A percentile compares a stretch with the other conserved stretches of the same genome.
Conservation (phyloP, 805 yeast genomes). For the Suhomyces emberorum region DNA sequence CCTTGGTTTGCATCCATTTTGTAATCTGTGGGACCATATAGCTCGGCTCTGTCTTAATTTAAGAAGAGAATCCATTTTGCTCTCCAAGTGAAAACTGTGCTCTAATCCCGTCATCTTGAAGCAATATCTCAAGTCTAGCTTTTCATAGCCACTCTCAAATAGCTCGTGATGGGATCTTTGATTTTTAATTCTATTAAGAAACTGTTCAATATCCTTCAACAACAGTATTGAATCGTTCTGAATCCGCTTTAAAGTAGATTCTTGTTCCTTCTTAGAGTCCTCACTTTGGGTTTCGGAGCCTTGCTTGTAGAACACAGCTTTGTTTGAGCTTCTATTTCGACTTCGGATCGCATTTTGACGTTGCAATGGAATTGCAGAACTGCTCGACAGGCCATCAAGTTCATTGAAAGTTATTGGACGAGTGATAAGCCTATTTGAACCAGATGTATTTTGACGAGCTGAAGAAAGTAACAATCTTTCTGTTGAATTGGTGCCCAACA, state of each 20-base stretch:
- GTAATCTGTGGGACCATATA: neutral
- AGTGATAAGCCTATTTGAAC: slow-evolving; percentile 2
- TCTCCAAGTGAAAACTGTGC: slow-evolving; percentile 4
- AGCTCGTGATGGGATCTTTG: neutral
- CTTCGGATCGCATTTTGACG: slow-evolving; percentile 34
- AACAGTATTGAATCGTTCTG: neutral
- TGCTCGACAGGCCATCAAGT: neutral
- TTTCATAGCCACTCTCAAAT: neutral
- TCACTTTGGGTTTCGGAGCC: neutral
- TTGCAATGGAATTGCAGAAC: slow-evolving; percentile 23
- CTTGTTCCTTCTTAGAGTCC: neutral
- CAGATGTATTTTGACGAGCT: slow-evolving; percentile 20
- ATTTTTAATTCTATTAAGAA: neutral
- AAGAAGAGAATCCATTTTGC: slow-evolving; percentile 8
- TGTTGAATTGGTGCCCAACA: slow-evolving; percentile 2
- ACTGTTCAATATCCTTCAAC: neutral
- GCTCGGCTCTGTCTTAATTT: slow-evolving; percentile 2
- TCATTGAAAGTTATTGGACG: slow-evolving; percentile 1
- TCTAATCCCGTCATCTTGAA: neutral
- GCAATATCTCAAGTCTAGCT: neutral
- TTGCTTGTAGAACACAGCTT: slow-evolving; percentile 2
- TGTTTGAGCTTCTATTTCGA: slow-evolving; percentile 5
- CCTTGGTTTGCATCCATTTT: neutral
- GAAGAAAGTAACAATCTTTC: slow-evolving; percentile 23
- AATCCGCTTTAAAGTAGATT: slow-evolving; percentile 1